These are phyloP conservation scores for Dissophora globulifera DNA, from an alignment of 192 early-diverging fungal species.

Conservation along the genomic window DNA sequence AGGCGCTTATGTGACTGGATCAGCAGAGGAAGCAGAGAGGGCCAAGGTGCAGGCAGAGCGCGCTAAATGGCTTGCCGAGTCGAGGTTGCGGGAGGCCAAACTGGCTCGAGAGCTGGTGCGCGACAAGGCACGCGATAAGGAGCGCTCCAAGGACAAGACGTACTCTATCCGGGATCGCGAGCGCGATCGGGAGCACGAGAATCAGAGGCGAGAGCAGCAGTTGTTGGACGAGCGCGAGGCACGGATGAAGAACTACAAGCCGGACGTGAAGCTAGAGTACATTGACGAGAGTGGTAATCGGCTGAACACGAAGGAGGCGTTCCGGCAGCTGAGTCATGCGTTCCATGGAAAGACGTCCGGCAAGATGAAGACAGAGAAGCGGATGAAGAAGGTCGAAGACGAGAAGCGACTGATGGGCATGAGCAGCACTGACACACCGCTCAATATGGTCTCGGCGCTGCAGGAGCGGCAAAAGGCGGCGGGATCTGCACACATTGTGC, in stretches of 20 bases:
- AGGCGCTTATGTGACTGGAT: constrained; percentile 70
- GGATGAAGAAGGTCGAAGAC: constrained; percentile 82
- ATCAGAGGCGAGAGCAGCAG: constrained; percentile 66
- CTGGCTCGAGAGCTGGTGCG: constrained; percentile 71
- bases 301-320: constrained; percentile 91
- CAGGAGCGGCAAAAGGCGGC: constrained; percentile 74
- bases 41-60: constrained; percentile 71
- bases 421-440: constrained; percentile 78
- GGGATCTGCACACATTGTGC: constrained; percentile 84
- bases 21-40: constrained; percentile 72
- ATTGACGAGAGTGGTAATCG: constrained; percentile 87
- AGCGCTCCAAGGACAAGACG: constrained; percentile 59
- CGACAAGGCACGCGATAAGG: constrained; percentile 73
- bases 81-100: constrained; percentile 66
- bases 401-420: constrained; percentile 81
- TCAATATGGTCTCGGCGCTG: constrained; percentile 77
- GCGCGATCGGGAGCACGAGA: constrained; percentile 62
- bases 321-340: constrained; percentile 88
- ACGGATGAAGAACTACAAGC: constrained; percentile 91
- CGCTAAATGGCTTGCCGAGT: constrained; percentile 78
- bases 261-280: constrained; percentile 91
- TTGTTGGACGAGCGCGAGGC: constrained; percentile 79
- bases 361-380: constrained; percentile 94
- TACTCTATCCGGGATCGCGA: constrained; percentile 54
- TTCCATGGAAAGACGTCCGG: constrained; percentile 96